A percentile compares a stretch with the other conserved stretches of the same genome.
Evolutionary conservation across 495 filamentous ascomycete species (phyloP).

Genomic region (Penicillium crystallinum): DNA sequence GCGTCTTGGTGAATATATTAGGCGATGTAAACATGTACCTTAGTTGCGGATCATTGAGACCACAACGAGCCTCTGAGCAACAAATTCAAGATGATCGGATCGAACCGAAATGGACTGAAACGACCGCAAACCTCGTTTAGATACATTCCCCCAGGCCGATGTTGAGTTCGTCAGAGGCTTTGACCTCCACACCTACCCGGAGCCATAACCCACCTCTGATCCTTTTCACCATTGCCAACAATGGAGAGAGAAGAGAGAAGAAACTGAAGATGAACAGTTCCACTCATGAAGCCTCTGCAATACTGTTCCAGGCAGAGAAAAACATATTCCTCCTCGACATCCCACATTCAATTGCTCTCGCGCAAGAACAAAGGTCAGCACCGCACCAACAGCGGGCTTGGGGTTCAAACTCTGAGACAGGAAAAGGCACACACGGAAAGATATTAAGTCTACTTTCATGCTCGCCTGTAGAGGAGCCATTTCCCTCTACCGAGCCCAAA

Average conservation of each 20-base stretch:
- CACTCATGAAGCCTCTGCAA: conserved; percentile 14
- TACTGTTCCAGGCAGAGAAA: conserved; percentile 47
- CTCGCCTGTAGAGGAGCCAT: conserved; percentile 27
- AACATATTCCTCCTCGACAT: conserved; percentile 57
- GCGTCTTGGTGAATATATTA: neutral
- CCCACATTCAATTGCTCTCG: conserved; percentile 52
- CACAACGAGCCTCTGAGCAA: too few species aligned
- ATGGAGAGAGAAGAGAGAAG: neutral
- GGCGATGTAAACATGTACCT: too few species aligned
- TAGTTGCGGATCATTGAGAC: too few species aligned
- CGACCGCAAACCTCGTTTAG: neutral
- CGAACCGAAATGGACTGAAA: neutral
- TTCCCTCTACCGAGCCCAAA: conserved; percentile 41
- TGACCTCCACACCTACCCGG: neutral
- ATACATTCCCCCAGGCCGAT: neutral
- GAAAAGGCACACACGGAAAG: neutral
- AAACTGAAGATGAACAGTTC: conserved; percentile 3
- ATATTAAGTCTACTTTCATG: conserved; percentile 28
- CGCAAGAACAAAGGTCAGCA: conserved; percentile 16
- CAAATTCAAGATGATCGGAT: neutral
- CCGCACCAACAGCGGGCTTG: conserved; percentile 2
- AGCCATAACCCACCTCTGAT: neutral
- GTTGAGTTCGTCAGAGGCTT: neutral
- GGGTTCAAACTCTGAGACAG: neutral
- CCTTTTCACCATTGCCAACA: neutral